phyloP scores from a whole-genome alignment of 2,329 filamentous ascomycete genomes.

The Epichloe brachyelytri region DNA sequence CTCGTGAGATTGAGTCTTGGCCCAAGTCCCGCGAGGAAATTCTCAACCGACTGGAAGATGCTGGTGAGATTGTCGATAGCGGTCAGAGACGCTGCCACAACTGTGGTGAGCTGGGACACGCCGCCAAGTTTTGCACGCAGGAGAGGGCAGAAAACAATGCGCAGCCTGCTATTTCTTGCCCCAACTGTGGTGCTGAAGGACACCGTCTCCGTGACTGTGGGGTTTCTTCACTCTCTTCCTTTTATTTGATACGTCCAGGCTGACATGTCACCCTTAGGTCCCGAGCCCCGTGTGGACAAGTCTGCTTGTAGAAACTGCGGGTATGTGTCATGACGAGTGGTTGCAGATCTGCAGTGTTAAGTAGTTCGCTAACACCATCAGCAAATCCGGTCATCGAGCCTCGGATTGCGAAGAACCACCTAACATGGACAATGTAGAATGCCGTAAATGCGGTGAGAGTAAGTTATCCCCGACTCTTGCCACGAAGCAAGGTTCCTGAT shows the following conservation, averaged over 20 bases:
- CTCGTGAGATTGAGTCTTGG: conserved; percentile 47
- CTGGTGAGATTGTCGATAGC: conserved; percentile 49
- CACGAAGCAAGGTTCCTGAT: conserved; percentile 1
- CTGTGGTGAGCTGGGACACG: conserved; percentile 53
- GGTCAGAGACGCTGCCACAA: conserved; percentile 49
- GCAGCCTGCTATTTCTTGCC: conserved; percentile 41
- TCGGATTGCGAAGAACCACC: conserved; percentile 45
- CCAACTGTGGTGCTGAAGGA: conserved; percentile 49
- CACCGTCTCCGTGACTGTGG: conserved; percentile 59
- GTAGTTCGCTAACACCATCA: conserved; percentile 9
- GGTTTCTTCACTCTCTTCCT: conserved; percentile 12
- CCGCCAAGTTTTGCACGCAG: conserved; percentile 43
- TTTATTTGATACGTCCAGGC: background rate
- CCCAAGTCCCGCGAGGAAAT: conserved; percentile 47
- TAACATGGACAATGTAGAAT: conserved; percentile 49
- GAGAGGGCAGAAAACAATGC: conserved; percentile 38
- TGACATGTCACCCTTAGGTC: conserved; percentile 27
- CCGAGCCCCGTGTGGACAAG: conserved; percentile 47
- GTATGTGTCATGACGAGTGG: conserved; percentile 16
- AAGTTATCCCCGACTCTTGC: conserved; percentile 13
- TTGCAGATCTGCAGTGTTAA: background rate
- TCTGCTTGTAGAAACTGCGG: conserved; percentile 59
- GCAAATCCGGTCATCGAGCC: conserved; percentile 36
- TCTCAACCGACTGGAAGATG: conserved; percentile 48
- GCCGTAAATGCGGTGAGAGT: conserved; percentile 52